phyloP scores from a whole-genome alignment of 805 yeast species.

The Schizosaccharomyces japonicus region DNA sequence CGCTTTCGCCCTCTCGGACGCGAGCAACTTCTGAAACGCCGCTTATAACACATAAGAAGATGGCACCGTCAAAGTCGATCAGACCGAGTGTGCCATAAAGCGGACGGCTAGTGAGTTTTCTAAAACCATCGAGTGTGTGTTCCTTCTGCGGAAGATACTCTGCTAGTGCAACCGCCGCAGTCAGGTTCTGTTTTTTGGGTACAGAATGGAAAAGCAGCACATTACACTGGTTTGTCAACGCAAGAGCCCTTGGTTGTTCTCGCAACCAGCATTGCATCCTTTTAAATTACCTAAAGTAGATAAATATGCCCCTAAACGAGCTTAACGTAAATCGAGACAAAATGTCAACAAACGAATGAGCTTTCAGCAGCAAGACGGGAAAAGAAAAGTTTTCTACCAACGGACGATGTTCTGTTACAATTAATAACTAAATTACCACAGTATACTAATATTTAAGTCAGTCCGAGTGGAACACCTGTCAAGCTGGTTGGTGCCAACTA shows the following conservation, averaged over 20 bases:
- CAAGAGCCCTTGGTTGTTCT: slow-evolving; percentile 5
- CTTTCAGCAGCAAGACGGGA: too few relatives aligned
- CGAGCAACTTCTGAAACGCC: slow-evolving; percentile 55
- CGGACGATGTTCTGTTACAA: too few relatives aligned
- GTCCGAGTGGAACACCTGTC: too few relatives aligned
- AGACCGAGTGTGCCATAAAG: slow-evolving; percentile 41
- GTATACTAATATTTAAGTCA: too few relatives aligned
- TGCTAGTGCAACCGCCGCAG: slow-evolving; percentile 17
- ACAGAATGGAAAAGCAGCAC: slow-evolving; percentile 4
- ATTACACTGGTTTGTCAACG: slow-evolving; percentile 7
- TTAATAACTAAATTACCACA: too few relatives aligned
- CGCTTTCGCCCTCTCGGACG: slow-evolving; percentile 41
- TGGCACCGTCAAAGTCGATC: slow-evolving; percentile 29
- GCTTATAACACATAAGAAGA: slow-evolving; percentile 34
- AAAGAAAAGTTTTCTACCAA: too few relatives aligned
- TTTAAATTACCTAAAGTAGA: too few relatives aligned
- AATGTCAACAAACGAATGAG: too few relatives aligned
- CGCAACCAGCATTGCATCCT: slow-evolving; percentile 4
- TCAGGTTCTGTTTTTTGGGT: slow-evolving; percentile 6
- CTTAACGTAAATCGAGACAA: too few relatives aligned
- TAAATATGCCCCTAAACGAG: too few relatives aligned
- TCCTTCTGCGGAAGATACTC: slow-evolving; percentile 18
- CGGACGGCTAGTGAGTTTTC: slow-evolving; percentile 17
- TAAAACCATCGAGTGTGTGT: not conserved
- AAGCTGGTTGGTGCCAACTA: too few relatives aligned